These are phyloP conservation scores for Coemansia sp. DNA, from an alignment of 192 early-diverging fungal species.

Conservation along the genomic window DNA sequence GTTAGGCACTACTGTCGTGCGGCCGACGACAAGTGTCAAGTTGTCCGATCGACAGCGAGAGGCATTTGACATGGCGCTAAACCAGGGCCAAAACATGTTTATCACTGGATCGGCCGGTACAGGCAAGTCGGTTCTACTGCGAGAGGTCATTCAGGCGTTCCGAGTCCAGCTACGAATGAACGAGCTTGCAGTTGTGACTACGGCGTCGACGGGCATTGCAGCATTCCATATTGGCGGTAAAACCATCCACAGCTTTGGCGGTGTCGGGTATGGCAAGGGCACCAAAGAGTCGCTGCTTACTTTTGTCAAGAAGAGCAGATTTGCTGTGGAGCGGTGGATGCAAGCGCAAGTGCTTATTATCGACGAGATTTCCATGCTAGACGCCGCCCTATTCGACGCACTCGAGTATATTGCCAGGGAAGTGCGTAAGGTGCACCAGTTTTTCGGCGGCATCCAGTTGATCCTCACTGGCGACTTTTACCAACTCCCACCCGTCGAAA, in stretches of 20 bases:
- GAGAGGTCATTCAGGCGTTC: conserved; percentile 47
- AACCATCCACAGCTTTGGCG: conserved; percentile 73
- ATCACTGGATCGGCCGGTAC: conserved; percentile 80
- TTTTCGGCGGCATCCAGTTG: conserved; percentile 81
- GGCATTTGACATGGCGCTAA: conserved; percentile 63
- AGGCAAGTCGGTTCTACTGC: conserved; percentile 53
- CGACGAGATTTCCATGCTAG: conserved; percentile 83
- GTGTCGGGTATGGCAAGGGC: conserved; percentile 64
- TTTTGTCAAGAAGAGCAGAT: conserved; percentile 42
- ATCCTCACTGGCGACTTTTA: conserved; percentile 81
- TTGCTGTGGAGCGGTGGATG: conserved; percentile 61
- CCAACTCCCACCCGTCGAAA: conserved; percentile 75
- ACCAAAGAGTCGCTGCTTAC: conserved; percentile 20
- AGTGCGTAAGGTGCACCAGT: conserved; percentile 47
- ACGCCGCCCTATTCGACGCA: conserved; percentile 71
- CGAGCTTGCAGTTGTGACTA: conserved; percentile 52
- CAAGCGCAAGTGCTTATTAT: conserved; percentile 67
- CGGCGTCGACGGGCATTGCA: conserved; percentile 80
- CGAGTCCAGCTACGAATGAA: conserved; percentile 6
- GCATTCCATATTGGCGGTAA: conserved; percentile 76
- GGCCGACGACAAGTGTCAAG: conserved; percentile 9
- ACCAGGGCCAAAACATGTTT: conserved; percentile 61
- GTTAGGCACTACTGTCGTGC: not conserved
- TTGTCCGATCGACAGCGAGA: conserved; percentile 61
- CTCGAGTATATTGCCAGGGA: conserved; percentile 65